Conservation (phyloP, 768 basidiomycete species). For the Mycena crocata region DNA sequence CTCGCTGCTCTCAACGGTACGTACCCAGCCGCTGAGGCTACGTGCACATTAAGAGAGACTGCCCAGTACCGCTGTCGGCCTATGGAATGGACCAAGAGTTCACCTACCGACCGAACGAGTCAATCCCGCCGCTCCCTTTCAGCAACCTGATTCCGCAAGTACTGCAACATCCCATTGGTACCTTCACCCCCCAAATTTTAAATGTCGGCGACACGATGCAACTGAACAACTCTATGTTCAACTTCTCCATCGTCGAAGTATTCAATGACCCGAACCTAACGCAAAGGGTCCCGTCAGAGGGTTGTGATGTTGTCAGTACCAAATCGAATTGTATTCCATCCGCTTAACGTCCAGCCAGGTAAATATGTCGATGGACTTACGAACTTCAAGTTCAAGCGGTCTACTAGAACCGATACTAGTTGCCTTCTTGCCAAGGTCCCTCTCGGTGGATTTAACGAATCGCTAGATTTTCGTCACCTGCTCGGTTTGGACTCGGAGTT, state of each 20-base stretch:
- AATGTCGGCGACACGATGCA: background rate
- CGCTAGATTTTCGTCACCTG: too few relatives aligned
- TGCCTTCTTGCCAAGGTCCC: too few relatives aligned
- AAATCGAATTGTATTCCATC: too few relatives aligned
- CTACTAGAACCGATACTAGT: too few relatives aligned
- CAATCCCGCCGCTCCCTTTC: background rate
- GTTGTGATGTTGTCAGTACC: slow-evolving; percentile 1
- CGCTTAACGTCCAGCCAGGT: too few relatives aligned
- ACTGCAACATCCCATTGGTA: background rate
- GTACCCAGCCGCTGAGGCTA: background rate
- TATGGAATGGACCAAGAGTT: background rate
- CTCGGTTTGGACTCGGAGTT: too few relatives aligned
- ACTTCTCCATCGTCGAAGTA: background rate
- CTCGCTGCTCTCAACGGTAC: slow-evolving; percentile 8
- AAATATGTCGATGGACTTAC: too few relatives aligned
- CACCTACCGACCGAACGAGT: background rate
- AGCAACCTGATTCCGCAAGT: background rate
- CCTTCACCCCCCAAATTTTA: background rate
- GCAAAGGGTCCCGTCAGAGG: background rate
- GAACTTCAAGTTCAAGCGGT: too few relatives aligned
- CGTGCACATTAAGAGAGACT: background rate
- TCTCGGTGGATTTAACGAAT: too few relatives aligned
- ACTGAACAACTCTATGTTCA: background rate
- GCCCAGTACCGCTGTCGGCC: background rate
- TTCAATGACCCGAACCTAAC: background rate